A percentile compares a stretch with the other conserved stretches of the same genome.
phyloP scores from a whole-genome alignment of 768 basidiomycete species.

The Tulasnella sp. region DNA sequence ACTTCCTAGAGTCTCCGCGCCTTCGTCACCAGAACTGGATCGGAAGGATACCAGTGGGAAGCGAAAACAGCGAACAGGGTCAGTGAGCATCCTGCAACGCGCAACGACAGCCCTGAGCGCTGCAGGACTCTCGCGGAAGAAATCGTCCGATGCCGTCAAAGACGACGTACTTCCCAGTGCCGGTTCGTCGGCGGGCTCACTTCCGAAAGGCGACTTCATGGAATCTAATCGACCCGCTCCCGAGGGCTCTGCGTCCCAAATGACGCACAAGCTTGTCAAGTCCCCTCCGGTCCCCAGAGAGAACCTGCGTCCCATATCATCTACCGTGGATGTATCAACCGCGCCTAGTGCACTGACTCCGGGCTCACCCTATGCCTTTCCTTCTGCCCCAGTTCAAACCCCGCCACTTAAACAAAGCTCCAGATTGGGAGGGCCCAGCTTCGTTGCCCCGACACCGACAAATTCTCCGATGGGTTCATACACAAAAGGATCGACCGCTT shows the following conservation, averaged over 20 bases:
- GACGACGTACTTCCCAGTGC: conserved; percentile 35
- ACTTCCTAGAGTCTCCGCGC: conserved; percentile 36
- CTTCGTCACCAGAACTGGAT: conserved; percentile 58
- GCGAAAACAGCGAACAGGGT: conserved; percentile 69
- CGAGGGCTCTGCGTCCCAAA: neutral
- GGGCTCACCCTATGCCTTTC: conserved; percentile 17
- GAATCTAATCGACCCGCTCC: conserved; percentile 13
- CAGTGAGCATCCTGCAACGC: conserved; percentile 92
- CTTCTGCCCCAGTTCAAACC: neutral
- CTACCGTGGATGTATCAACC: neutral
- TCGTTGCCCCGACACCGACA: conserved; percentile 1
- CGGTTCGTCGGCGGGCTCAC: neutral
- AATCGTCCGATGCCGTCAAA: conserved; percentile 57
- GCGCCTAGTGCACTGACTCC: conserved; percentile 5
- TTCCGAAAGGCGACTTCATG: conserved; percentile 7
- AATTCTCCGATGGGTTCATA: conserved; percentile 4
- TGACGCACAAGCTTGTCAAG: conserved; percentile 13
- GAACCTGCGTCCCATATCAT: conserved; percentile 7
- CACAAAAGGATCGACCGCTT: neutral
- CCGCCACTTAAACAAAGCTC: too few relatives aligned
- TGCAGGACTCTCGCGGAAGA: conserved; percentile 69
- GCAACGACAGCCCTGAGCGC: conserved; percentile 86
- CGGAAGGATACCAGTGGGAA: conserved; percentile 36
- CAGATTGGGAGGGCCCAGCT: neutral
- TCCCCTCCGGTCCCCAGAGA: neutral